phyloP scores from a whole-genome alignment of 2,329 filamentous ascomycete genomes.

The Paecilomyces sp. region DNA sequence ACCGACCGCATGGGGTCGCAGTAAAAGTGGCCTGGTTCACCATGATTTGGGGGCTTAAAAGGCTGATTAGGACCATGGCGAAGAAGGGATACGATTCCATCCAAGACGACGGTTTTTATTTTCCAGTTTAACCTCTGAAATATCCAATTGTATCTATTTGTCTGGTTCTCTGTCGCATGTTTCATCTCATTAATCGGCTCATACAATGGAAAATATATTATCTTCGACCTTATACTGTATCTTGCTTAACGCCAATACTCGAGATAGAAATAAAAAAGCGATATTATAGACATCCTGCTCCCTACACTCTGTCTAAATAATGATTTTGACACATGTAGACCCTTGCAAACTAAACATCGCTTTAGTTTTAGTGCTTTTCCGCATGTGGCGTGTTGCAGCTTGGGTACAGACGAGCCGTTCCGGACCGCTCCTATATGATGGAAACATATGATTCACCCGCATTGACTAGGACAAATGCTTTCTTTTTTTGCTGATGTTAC shows the following conservation, averaged over 20 bases:
- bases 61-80: not conserved
- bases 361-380: not conserved
- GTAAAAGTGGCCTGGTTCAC: not conserved
- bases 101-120: not conserved
- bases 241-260: too few relatives aligned
- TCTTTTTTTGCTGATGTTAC: not conserved
- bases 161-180: too few relatives aligned
- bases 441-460: not conserved
- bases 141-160: not conserved
- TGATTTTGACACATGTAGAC: not conserved
- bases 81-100: not conserved
- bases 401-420: not conserved
- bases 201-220: too few relatives aligned
- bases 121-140: not conserved
- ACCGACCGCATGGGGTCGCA: not conserved
- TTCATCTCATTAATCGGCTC: too few relatives aligned
- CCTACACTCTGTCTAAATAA: not conserved
- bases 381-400: not conserved
- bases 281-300: not conserved
- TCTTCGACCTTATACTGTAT: too few relatives aligned
- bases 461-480: not conserved
- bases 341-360: not conserved
- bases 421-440: not conserved
- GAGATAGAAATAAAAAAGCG: too few relatives aligned
- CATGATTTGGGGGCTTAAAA: not conserved